Evolutionary conservation across 768 basidiomycete species (phyloP), one percentile per base, ranked within the genome.

Genomic region (Hydnomerulius pinastri): DNA sequence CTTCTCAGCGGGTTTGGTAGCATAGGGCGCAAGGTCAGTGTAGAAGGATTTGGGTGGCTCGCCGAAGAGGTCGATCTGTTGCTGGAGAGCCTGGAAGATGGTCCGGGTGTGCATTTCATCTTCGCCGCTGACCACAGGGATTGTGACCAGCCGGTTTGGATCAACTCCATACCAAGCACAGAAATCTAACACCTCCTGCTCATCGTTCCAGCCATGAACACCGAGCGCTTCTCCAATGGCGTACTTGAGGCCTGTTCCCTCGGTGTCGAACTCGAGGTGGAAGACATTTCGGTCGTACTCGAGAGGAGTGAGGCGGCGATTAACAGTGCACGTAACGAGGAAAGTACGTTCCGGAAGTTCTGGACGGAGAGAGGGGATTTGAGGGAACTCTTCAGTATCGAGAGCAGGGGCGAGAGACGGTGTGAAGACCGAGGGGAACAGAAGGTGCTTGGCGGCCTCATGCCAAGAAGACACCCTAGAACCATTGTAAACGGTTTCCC

Each of bases 211-310:
- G 6, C 97, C 97, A 66, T 99, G 94, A 36, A 98, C 78, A 37
- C 95, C 97, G 33, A 99, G 84, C 11, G 97, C 97, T 71, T 98
- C 97, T 49, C 97, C 97, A 48, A 98, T 92, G 29, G 83, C 85
- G 69, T 99, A 99, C 71, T 88, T 92, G 54, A 99, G 79, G 8
- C 94, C 94, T 20, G 97, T 99, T 27, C 91, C 90, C 23, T 81
- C 74, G 3, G 91, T 92, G 66, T 94, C 85, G 65, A 99, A 95
- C 74, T 98, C 97, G 58, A 99, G 80, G 73, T 99, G 97, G 78
- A 98, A 98, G 27, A 99, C 94, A 71, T 99, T 98, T 59, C 97
- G 91, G 70, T 98, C 90, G 72, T 99, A 99, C 54, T 96, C 93
- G 58, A 83, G 70, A 27, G 97, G 97, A 1, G 97, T 98, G 41